A percentile compares a stretch with the other conserved stretches of the same genome.
Evolutionary conservation across 2,329 filamentous ascomycete genomes (phyloP).

Genomic region (Pseudogymnoascus sp.): DNA sequence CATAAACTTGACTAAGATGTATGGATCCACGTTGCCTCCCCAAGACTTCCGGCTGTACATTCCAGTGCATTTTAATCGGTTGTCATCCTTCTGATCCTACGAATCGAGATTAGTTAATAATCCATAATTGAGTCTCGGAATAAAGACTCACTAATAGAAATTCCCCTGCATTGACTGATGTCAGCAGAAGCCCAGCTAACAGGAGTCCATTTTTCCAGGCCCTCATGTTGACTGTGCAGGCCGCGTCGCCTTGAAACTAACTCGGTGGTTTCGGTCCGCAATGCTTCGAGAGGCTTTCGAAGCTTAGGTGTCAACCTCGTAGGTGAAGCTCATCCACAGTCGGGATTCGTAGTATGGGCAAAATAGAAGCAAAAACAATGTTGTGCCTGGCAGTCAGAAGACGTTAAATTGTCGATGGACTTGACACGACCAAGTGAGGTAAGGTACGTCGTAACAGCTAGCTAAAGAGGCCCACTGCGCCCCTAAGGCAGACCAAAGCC

Average conservation of each 20-base stretch:
- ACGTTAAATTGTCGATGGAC: not conserved
- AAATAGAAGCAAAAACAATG: not conserved
- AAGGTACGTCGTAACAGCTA: constrained; percentile 6
- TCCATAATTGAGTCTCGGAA: not conserved
- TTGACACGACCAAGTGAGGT: constrained; percentile 1
- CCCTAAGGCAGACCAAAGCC: constrained; percentile 1
- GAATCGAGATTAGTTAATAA: not conserved
- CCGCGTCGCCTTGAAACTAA: constrained; percentile 15
- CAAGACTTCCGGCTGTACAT: constrained; percentile 90
- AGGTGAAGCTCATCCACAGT: constrained; percentile 3
- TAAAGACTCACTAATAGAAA: constrained; percentile 42
- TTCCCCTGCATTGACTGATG: constrained; percentile 49
- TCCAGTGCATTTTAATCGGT: constrained; percentile 74
- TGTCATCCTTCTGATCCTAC: constrained; percentile 67
- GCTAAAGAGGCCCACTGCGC: constrained; percentile 5
- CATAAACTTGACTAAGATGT: constrained; percentile 76
- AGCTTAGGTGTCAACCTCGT: not conserved
- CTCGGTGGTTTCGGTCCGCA: constrained; percentile 9
- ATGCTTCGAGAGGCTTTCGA: constrained; percentile 1
- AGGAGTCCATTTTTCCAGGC: constrained; percentile 42
- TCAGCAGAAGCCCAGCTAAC: constrained; percentile 44
- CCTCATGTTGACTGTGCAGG: constrained; percentile 39
- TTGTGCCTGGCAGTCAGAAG: not conserved
- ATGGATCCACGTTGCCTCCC: constrained; percentile 82
- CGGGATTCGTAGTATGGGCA: not conserved